These are phyloP conservation scores for Asterochloris sp. DNA, from an alignment of 139 green algal genomes.

Conservation along the genomic window DNA sequence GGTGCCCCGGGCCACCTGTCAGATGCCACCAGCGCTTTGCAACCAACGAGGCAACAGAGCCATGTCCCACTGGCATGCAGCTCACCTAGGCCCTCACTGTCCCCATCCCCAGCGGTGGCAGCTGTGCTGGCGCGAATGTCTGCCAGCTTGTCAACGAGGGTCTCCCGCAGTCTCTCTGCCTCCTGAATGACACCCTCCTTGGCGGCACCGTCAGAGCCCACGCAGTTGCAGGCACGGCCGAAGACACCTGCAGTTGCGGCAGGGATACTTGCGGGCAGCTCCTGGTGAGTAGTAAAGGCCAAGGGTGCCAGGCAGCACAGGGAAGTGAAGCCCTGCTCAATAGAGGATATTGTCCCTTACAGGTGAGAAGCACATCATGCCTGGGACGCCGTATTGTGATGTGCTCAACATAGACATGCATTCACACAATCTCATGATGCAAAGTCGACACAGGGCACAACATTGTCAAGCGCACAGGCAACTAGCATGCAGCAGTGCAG, in stretches of 20 bases:
- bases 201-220: neutral
- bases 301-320: neutral
- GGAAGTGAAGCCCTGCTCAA: neutral
- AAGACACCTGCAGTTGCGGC: neutral
- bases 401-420: no score
- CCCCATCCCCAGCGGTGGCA: neutral
- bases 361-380: neutral
- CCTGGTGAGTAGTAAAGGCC: neutral
- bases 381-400: no score
- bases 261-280: neutral
- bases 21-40: neutral
- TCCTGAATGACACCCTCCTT: neutral
- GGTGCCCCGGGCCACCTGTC: neutral
- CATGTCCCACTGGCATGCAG: neutral
- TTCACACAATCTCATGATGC: no score
- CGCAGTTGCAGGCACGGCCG: neutral
- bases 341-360: neutral
- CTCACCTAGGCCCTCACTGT: neutral
- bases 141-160: slow-evolving; percentile 5
- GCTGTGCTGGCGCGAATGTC: neutral
- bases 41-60: neutral
- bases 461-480: no score
- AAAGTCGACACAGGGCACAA: no score
- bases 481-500: no score
- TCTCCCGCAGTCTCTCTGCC: neutral